Evolutionary conservation across 2,329 filamentous ascomycete genomes (phyloP), one percentile per base, ranked within the genome.

Genomic region (Neobulgaria alba): DNA sequence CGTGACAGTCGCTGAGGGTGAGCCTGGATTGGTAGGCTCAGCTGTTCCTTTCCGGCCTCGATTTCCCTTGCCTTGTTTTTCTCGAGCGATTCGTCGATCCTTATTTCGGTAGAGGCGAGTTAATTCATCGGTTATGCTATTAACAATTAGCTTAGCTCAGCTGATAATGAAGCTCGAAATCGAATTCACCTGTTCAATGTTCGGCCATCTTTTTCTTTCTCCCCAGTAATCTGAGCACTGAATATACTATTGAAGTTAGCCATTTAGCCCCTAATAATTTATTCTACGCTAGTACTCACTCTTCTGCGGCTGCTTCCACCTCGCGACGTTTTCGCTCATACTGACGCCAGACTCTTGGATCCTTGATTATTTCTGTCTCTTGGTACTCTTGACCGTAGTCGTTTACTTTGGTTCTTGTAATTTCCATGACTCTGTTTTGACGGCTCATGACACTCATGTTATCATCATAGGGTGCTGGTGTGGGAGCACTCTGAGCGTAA

Each of bases 81-180:
- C 90, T 56, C 90, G 87, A 46, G 85, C 86, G 57, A 90, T 80
- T 48, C 89, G 79, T 50, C 90, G 82, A 50, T 94, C 89, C 53
- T 87, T 87, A 68, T 96, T 98, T 57, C 89, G 85, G 57, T 92
- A 77, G 21, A 98, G 76, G 50, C 92, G 83, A 38, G 79, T 79
- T 39, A 93, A 75, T 62, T 96, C 90, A n/a, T n/a, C n/a, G n/a
- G n/a, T n/a, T n/a, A n/a, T 68, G 43, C 79, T 84, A 39, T 39
- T 36, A 20, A 3, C n/a, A 4, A 14, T 20, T 41, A 30, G 36
- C 17, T 29, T n/a, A 20, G 21, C 10, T 14, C 21, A 32, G 15
- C 9, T 14, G 16, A 33, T 14, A 16, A 7, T 23, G 16, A 36
- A 21, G 7, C 12, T 8, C 2, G 8, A 29, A 17, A 26, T n/a